Evolutionary conservation across 2,329 filamentous ascomycete genomes (phyloP), one percentile per base, ranked within the genome.

Genomic region (Sphaerulina musiva): DNA sequence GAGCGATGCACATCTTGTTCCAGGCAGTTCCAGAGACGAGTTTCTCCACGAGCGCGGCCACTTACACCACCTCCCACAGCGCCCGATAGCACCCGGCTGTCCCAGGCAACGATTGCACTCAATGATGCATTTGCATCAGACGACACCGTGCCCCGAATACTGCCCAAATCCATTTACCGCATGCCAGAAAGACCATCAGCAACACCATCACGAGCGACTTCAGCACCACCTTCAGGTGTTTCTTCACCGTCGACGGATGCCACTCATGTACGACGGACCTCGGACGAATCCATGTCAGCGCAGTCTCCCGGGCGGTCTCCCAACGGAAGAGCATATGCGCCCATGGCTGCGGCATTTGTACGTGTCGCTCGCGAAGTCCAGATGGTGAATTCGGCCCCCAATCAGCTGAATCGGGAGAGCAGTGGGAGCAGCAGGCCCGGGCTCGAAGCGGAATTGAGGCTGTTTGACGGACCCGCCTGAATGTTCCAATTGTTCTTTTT

Each of bases 271-370:
- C 32, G 53, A n/a, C 29, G 9, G 6, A 38, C 42, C 0, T 43
- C 31, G 10, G 43, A 46, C 5, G 43, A 43, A 32, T 17, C 43
- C 6, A 34, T 47, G 38, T 14, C 31, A 5, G 14, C 38, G 6
- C 26, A 26, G 10, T 32, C 43, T 11, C 47, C 47, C 11, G 36
- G 41, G 26, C 43, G 48, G 31, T 51, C 53, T 7, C 31, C 32
- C 10, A 51, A 38, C 9, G 43, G 34, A 8, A 43, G 34, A 20
- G 54, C 46, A 10, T 57, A 57, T 11, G 51, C 54, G 10, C 54
- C 54, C 1, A 57, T 57, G 51, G 54, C 54, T 10, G 50, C 51
- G 8, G 54, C 44, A 10, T 57, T 57, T 20, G 54, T 52, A 14
- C 50, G 54, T 5, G 36, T 47, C 8, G 43, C 34, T 10, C 46